Evolutionary conservation across 495 filamentous ascomycete species (phyloP).

Genomic region (Thozetella sp.): DNA sequence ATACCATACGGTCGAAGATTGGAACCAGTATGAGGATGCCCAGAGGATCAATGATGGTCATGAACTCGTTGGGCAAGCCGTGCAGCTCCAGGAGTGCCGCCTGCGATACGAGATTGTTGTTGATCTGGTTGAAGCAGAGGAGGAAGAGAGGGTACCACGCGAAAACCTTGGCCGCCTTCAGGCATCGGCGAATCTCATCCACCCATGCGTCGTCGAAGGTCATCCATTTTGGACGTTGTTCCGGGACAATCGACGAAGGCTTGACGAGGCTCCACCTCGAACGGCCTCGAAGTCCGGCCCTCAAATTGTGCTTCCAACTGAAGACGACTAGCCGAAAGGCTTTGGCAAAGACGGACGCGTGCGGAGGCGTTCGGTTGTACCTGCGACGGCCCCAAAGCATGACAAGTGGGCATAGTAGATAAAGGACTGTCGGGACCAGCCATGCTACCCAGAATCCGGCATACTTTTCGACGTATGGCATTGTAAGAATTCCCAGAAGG

Average conservation of each 20-base stretch:
- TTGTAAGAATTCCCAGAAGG: constrained; percentile 49
- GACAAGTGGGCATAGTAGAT: constrained; percentile 62
- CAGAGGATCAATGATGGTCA: constrained; percentile 78
- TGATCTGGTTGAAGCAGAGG: constrained; percentile 46
- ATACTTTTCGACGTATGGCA: constrained; percentile 73
- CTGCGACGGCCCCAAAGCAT: constrained; percentile 60
- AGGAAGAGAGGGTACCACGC: constrained; percentile 59
- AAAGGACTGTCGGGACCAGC: constrained; percentile 61
- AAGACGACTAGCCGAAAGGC: constrained; percentile 54
- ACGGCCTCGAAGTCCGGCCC: constrained; percentile 61
- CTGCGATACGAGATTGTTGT: constrained; percentile 74
- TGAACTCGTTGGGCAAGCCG: constrained; percentile 77
- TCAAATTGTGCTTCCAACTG: no score
- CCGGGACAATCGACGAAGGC: constrained; percentile 52
- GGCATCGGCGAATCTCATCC: constrained; percentile 49
- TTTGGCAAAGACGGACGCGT: constrained; percentile 63
- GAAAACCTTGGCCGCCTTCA: constrained; percentile 70
- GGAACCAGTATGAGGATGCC: constrained; percentile 80
- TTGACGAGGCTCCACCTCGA: constrained; percentile 68
- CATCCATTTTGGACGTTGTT: constrained; percentile 69
- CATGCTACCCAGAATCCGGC: constrained; percentile 76
- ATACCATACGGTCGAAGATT: constrained; percentile 68
- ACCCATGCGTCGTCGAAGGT: constrained; percentile 70
- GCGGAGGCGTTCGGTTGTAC: constrained; percentile 59
- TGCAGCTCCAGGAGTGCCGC: constrained; percentile 70